A percentile compares a stretch with the other conserved stretches of the same genome.
Evolutionary conservation across 345 rosid species (phyloP).

Genomic region (Pistacia vera): DNA sequence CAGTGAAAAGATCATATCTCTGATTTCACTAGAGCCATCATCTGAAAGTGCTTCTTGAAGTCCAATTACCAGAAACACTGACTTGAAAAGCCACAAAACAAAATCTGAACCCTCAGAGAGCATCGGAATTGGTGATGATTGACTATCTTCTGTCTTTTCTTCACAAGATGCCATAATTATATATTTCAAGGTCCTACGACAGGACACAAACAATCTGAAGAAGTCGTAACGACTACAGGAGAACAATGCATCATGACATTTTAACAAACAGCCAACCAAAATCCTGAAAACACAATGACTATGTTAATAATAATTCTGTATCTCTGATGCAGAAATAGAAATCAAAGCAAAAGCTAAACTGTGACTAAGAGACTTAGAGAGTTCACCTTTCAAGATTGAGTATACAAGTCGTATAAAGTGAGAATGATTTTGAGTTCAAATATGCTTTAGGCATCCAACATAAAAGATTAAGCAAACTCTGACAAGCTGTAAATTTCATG

Average conservation of each 20-base stretch:
- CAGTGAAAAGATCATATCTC: conserved; percentile 49
- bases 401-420: conserved; percentile 45
- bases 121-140: conserved; percentile 36
- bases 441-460: conserved; percentile 80
- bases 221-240: conserved; percentile 37
- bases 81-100: conserved; percentile 75
- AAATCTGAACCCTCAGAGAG: conserved; percentile 47
- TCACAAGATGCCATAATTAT: conserved; percentile 48
- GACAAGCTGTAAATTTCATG: conserved; percentile 54
- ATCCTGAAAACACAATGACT: conserved; percentile 39
- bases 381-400: conserved; percentile 81
- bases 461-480: conserved; percentile 59
- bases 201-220: conserved; percentile 60
- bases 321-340: neutral
- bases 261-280: conserved; percentile 38
- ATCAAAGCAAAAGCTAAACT: neutral
- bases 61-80: conserved; percentile 46
- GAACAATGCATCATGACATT: conserved; percentile 33
- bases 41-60: conserved; percentile 32
- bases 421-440: conserved; percentile 58
- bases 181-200: conserved; percentile 74
- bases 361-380: conserved; percentile 8
- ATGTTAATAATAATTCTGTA: conserved; percentile 9
- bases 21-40: conserved; percentile 25
- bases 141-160: conserved; percentile 36